A percentile compares a stretch with the other conserved stretches of the same genome.
Evolutionary conservation across 345 rosid genomes (phyloP).

Genomic region (Arabidopsis arenosa): DNA sequence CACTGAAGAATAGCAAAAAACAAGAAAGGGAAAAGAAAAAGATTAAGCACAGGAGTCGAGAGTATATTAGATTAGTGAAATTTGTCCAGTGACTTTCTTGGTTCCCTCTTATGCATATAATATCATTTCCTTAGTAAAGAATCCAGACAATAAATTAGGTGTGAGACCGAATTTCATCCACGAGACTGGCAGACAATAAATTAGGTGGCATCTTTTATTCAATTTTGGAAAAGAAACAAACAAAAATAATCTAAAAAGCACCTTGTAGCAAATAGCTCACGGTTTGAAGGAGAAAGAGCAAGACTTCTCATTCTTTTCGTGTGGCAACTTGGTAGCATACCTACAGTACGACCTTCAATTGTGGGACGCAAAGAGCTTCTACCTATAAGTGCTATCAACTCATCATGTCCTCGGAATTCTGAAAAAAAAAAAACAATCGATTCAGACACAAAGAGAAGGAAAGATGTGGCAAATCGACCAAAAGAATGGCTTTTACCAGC

Average conservation of each 20-base stretch:
- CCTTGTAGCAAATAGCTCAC: conserved; percentile 47
- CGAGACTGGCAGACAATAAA: conserved; percentile 2
- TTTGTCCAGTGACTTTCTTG: background rate
- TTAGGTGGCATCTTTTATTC: background rate
- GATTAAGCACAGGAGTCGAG: conserved; percentile 22
- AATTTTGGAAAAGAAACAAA: background rate
- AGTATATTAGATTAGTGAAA: conserved; percentile 3
- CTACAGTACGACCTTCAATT: conserved; percentile 32
- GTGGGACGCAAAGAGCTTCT: conserved; percentile 47
- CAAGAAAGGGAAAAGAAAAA: background rate
- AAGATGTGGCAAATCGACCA: conserved; percentile 13
- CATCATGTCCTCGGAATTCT: conserved; percentile 46
- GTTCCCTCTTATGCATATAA: conserved; percentile 14
- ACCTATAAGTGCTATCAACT: conserved; percentile 48
- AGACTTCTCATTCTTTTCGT: conserved; percentile 48
- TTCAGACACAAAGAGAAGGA: conserved; percentile 24
- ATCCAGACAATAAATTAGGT: conserved; percentile 23
- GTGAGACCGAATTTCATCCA: conserved; percentile 1
- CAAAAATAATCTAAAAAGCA: conserved; percentile 10
- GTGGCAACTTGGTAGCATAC: conserved; percentile 47
- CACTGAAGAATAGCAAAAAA: conserved; percentile 40
- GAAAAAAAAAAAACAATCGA: background rate
- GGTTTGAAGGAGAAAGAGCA: conserved; percentile 45
- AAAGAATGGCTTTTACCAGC: conserved; percentile 33
- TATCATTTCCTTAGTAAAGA: conserved; percentile 14